Evolutionary conservation across 2,329 filamentous ascomycete genomes (phyloP).

Genomic region (Penicillium griseofulvum): DNA sequence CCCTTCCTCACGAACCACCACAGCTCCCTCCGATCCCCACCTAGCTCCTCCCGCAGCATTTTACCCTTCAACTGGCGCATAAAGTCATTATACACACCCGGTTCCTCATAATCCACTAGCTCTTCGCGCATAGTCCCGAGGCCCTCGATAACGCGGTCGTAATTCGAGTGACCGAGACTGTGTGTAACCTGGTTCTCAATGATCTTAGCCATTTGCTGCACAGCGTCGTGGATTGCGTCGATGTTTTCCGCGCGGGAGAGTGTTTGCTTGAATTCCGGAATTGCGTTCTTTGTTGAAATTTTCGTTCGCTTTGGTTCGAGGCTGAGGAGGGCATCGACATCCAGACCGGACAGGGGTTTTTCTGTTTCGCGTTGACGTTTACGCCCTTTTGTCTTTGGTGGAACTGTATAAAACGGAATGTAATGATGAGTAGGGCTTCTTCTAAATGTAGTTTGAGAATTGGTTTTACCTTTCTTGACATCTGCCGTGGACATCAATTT

Average conservation of each 20-base stretch:
- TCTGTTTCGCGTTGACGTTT: slow-evolving; percentile 65
- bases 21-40: slow-evolving; percentile 75
- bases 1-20: slow-evolving; percentile 71
- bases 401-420: slow-evolving; percentile 53
- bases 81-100: slow-evolving; percentile 72
- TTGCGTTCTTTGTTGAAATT: slow-evolving; percentile 69
- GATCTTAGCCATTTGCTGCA: slow-evolving; percentile 71
- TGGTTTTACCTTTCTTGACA: slow-evolving; percentile 70
- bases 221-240: slow-evolving; percentile 62
- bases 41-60: slow-evolving; percentile 66
- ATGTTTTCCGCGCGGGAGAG: slow-evolving; percentile 62
- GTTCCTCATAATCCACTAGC: slow-evolving; percentile 71
- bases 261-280: slow-evolving; percentile 86
- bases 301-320: slow-evolving; percentile 49
- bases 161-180: slow-evolving; percentile 73
- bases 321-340: slow-evolving; percentile 77
- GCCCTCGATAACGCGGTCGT: slow-evolving; percentile 71
- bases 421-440: slow-evolving; percentile 19
- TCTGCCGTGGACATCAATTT: slow-evolving; percentile 67
- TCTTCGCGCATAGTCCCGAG: slow-evolving; percentile 76
- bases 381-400: slow-evolving; percentile 72
- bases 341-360: slow-evolving; percentile 85
- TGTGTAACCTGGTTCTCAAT: slow-evolving; percentile 66
- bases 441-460: not conserved
- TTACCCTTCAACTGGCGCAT: slow-evolving; percentile 68